Evolutionary conservation across 768 basidiomycete genomes (phyloP).

Genomic region (Postia placenta): DNA sequence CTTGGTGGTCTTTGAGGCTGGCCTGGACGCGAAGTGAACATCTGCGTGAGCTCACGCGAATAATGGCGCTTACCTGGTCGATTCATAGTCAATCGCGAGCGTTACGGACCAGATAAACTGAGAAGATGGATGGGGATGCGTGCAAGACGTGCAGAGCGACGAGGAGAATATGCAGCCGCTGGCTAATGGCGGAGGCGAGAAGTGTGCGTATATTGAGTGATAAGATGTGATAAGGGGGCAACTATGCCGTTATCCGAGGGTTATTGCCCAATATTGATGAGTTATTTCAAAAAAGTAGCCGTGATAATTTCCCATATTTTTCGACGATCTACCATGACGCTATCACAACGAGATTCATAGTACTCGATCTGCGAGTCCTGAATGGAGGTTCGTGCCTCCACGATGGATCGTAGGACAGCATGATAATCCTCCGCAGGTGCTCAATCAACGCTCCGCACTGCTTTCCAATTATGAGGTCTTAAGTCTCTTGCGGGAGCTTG

Average conservation of each 20-base stretch:
- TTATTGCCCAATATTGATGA: too few species aligned
- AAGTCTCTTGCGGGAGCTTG: constrained; percentile 66
- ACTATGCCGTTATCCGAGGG: too few species aligned
- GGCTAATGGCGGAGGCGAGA: background rate
- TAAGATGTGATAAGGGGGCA: too few species aligned
- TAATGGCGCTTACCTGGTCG: constrained; percentile 27
- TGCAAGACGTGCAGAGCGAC: constrained; percentile 4
- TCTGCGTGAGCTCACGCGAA: constrained; percentile 9
- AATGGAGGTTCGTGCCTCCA: constrained; percentile 21
- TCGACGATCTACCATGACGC: background rate
- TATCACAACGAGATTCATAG: background rate
- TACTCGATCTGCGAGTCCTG: background rate
- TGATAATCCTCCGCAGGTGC: constrained; percentile 37
- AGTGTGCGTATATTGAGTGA: too few species aligned
- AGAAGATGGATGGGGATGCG: background rate
- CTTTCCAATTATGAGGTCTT: constrained; percentile 89
- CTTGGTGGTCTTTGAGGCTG: constrained; percentile 80
- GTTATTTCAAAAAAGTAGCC: too few species aligned
- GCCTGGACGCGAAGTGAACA: constrained; percentile 36
- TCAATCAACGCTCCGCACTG: constrained; percentile 70
- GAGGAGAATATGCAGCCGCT: constrained; percentile 14
- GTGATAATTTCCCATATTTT: too few species aligned
- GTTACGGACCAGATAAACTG: background rate
- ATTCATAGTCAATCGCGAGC: constrained; percentile 25
- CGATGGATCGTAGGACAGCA: background rate